A percentile compares a stretch with the other conserved stretches of the same genome.
Conservation (phyloP, 768 basidiomycete species). For the Rubroboletus pulcherrimus region DNA sequence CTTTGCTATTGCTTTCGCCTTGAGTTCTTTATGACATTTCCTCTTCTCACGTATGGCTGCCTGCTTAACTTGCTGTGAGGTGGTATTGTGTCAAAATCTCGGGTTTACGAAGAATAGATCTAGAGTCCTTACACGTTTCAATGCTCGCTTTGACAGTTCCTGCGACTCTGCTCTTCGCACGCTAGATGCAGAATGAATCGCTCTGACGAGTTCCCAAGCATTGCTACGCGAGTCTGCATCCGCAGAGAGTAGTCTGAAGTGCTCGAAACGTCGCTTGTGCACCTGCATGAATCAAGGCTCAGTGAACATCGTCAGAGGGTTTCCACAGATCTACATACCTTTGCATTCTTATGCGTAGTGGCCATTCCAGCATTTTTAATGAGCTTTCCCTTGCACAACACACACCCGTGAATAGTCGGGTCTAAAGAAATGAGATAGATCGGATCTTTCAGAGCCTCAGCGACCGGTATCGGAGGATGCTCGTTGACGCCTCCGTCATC, state of each 20-base stretch:
- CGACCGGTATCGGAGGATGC: conserved; percentile 47
- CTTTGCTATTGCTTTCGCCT: conserved; percentile 40
- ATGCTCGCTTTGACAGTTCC: conserved; percentile 52
- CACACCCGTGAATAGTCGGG: conserved; percentile 55
- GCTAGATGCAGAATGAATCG: conserved; percentile 5
- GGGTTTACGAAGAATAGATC: neutral
- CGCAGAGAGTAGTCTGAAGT: conserved; percentile 42
- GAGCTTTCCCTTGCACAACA: conserved; percentile 69
- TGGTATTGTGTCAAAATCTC: neutral
- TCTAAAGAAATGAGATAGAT: conserved; percentile 56
- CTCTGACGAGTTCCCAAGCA: conserved; percentile 42
- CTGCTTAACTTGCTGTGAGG: conserved; percentile 45
- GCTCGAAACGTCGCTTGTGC: conserved; percentile 58
- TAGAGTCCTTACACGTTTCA: conserved; percentile 52
- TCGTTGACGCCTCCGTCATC: conserved; percentile 27
- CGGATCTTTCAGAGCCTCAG: conserved; percentile 60
- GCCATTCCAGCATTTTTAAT: conserved; percentile 59
- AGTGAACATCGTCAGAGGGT: neutral
- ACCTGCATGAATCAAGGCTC: conserved; percentile 38
- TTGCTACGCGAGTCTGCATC: conserved; percentile 41
- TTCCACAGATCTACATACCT: conserved; percentile 45
- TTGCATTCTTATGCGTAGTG: conserved; percentile 55
- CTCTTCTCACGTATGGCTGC: conserved; percentile 45
- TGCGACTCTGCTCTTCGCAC: conserved; percentile 7
- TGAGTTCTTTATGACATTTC: conserved; percentile 43